These are phyloP conservation scores for Cryptosporidium ryanae DNA, from an alignment of 169 alveolate species.

Conservation along the genomic window DNA sequence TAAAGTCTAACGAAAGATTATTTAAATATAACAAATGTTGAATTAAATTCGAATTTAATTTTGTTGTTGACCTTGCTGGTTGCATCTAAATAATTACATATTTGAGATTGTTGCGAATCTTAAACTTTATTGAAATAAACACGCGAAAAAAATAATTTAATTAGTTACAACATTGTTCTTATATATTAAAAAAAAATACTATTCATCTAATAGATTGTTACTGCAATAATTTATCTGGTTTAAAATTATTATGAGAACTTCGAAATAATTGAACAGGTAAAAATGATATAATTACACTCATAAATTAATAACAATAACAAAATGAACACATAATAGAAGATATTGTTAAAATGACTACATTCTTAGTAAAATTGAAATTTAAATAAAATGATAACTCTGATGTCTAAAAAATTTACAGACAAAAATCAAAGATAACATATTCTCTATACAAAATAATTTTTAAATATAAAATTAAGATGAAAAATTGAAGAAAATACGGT, in stretches of 20 bases:
- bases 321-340: not conserved
- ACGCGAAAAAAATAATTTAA: not conserved
- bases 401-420: too few species aligned
- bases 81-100: too few species aligned
- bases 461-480: constrained; percentile 14
- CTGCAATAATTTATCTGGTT: constrained; percentile 6
- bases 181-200: not conserved
- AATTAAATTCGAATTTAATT: too few species aligned
- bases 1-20: too few species aligned
- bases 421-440: constrained; percentile 22
- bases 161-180: constrained; percentile 1
- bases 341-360: constrained; percentile 6
- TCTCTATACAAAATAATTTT: not conserved
- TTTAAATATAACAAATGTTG: too few species aligned
- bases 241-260: not conserved
- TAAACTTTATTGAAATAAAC: not conserved
- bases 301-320: constrained; percentile 8
- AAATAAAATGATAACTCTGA: constrained; percentile 25
- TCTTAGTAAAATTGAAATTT: constrained; percentile 7
- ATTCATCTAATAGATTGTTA: not conserved
- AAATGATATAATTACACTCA: constrained; percentile 6
- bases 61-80: too few species aligned
- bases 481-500: not conserved
- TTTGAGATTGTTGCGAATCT: too few species aligned
- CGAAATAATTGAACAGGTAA: constrained; percentile 42